phyloP scores from a whole-genome alignment of 1,284 basidiomycete genomes.

The Puccinia coronata region DNA sequence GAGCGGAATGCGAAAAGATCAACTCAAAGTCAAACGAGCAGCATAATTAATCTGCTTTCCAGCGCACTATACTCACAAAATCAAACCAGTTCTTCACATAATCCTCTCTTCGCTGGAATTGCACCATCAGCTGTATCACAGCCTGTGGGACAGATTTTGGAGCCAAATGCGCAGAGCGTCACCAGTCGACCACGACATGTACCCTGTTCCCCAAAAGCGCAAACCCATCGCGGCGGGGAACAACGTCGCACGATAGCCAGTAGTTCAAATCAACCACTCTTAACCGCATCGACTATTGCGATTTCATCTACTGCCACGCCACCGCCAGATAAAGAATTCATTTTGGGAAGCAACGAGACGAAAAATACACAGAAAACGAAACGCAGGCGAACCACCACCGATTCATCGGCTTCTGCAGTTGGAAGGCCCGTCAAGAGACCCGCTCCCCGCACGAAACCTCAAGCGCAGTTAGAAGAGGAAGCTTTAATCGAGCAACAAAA shows the following conservation, averaged over 20 bases:
- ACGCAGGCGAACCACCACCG: slow-evolving; percentile 21
- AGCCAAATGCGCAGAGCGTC: slow-evolving; percentile 7
- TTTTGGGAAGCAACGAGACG: neutral
- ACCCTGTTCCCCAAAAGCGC: neutral
- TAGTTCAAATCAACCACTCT: slow-evolving; percentile 4
- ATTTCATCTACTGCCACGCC: neutral
- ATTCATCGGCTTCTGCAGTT: slow-evolving; percentile 2
- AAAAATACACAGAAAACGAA: slow-evolving; percentile 16
- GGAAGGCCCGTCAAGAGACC: slow-evolving; percentile 9
- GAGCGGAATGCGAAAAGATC: slow-evolving; percentile 31
- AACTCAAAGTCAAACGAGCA: slow-evolving; percentile 9
- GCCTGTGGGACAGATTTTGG: neutral
- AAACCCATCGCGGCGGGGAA: neutral
- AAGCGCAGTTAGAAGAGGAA: slow-evolving; percentile 38
- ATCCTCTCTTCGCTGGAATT: neutral
- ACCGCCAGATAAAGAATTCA: neutral
- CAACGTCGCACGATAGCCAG: neutral
- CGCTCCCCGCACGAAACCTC: slow-evolving; percentile 20
- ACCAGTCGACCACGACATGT: neutral
- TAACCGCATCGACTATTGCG: neutral
- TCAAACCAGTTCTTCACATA: neutral
- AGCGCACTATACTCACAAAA: neutral
- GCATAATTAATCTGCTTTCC: neutral
- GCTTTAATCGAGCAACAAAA: slow-evolving; percentile 40
- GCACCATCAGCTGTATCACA: neutral